Evolutionary conservation across 441 rosid species (phyloP).

Genomic region (Monsonia emarginata): DNA sequence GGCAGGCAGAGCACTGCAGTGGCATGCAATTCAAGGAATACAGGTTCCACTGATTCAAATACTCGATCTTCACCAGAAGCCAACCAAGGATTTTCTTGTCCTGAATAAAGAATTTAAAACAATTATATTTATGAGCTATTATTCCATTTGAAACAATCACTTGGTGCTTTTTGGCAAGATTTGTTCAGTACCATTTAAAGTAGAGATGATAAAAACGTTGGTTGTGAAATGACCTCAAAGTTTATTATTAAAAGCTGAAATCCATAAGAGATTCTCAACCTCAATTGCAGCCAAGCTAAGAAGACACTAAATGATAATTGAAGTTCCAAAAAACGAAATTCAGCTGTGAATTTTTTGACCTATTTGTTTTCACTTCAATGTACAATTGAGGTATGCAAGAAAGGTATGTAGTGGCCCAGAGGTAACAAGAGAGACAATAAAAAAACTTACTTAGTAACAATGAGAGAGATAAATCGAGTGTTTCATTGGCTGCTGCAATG

Average conservation of each 20-base stretch:
- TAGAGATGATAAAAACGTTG: too few species aligned
- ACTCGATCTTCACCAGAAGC: slow-evolving; percentile 45
- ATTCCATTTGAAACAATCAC: neutral
- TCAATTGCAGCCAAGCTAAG: too few species aligned
- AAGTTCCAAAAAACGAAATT: too few species aligned
- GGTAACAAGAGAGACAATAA: slow-evolving; percentile 6
- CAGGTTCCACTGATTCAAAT: slow-evolving; percentile 38
- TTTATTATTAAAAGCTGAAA: too few species aligned
- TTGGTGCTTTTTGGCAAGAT: too few species aligned
- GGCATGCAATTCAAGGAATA: slow-evolving; percentile 81
- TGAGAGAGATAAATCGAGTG: slow-evolving; percentile 48
- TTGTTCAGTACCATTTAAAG: neutral
- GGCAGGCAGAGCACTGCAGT: slow-evolving; percentile 87
- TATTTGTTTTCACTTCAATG: too few species aligned
- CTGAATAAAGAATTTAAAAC: slow-evolving; percentile 30
- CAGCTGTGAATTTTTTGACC: too few species aligned
- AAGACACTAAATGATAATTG: too few species aligned
- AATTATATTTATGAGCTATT: slow-evolving; percentile 1
- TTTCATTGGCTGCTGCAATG: slow-evolving; percentile 54
- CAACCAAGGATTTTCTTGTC: slow-evolving; percentile 69
- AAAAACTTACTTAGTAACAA: slow-evolving; percentile 61
- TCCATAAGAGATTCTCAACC: too few species aligned
- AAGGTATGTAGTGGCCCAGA: too few species aligned
- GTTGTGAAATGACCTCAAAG: too few species aligned
- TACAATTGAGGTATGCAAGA: too few species aligned